These are phyloP conservation scores for Nothophytophthora sp. DNA, from an alignment of 352 stramenopile species.

Conservation along the genomic window DNA sequence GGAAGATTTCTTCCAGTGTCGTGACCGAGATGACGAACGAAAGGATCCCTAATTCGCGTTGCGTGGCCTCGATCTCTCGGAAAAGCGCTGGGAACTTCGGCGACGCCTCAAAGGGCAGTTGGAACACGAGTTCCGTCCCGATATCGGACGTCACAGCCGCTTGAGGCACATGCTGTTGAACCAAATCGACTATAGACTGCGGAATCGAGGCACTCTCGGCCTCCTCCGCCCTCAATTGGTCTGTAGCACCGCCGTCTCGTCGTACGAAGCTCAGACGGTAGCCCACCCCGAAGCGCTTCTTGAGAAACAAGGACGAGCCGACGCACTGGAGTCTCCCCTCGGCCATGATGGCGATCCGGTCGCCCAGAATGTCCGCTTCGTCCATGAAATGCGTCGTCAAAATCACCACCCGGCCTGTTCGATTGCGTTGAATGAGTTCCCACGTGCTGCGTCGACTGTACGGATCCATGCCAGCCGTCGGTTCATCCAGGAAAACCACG, in stretches of 20 bases:
- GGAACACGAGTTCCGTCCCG: conserved; percentile 76
- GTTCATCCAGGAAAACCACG: conserved; percentile 87
- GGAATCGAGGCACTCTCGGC: no score
- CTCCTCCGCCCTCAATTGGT: no score
- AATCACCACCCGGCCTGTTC: conserved; percentile 70
- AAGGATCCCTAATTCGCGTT: conserved; percentile 32
- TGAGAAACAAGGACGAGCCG: conserved; percentile 84
- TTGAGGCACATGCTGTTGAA: conserved; percentile 36
- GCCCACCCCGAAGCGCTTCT: conserved; percentile 75
- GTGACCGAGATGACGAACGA: conserved; percentile 83
- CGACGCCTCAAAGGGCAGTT: conserved; percentile 67
- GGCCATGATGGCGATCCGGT: conserved; percentile 92
- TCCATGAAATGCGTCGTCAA: conserved; percentile 94
- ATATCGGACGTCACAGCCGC: conserved; percentile 56
- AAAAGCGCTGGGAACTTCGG: conserved; percentile 72
- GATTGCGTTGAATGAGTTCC: conserved; percentile 78
- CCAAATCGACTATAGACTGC: conserved; percentile 12
- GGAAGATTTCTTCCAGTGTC: conserved; percentile 90
- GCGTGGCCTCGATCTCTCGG: conserved; percentile 56
- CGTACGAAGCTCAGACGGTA: conserved; percentile 78
- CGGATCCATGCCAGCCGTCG: conserved; percentile 93
- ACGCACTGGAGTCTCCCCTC: conserved; percentile 71
- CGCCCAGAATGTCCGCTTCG: conserved; percentile 91
- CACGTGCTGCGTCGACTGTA: conserved; percentile 89
- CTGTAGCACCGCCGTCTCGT: not conserved